Evolutionary conservation across 2,329 filamentous ascomycete genomes (phyloP).

Genomic region (Penicillium sclerotiorum): DNA sequence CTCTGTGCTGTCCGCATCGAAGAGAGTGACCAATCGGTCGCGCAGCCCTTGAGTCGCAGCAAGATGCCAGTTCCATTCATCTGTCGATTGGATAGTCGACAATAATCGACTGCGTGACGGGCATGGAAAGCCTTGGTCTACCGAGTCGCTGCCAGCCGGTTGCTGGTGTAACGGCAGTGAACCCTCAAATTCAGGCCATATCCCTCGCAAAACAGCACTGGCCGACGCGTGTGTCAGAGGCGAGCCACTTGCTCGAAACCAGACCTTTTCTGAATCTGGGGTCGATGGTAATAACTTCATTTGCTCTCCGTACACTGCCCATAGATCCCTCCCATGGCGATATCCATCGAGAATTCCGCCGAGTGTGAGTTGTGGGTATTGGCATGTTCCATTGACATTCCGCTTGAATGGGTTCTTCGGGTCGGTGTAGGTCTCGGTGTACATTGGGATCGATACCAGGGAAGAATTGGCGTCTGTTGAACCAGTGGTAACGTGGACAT

Average conservation of each 20-base stretch:
- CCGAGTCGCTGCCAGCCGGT: conserved; percentile 31
- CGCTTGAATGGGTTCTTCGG: conserved; percentile 33
- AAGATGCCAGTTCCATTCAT: conserved; percentile 35
- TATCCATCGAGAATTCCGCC: conserved; percentile 38
- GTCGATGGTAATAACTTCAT: conserved; percentile 28
- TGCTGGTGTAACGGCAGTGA: conserved; percentile 38
- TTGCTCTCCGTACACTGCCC: conserved; percentile 30
- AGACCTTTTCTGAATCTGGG: conserved; percentile 25
- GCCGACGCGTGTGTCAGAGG: conserved; percentile 36
- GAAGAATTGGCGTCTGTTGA: conserved; percentile 11
- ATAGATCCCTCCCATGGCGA: conserved; percentile 36
- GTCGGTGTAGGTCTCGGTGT: conserved; percentile 36
- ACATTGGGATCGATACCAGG: conserved; percentile 26
- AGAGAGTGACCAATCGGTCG: conserved; percentile 25
- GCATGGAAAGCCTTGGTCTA: conserved; percentile 36
- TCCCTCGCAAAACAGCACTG: conserved; percentile 36
- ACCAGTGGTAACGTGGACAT: conserved; percentile 20
- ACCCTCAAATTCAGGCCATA: conserved; percentile 32
- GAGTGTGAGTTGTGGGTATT: conserved; percentile 40
- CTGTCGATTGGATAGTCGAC: conserved; percentile 26
- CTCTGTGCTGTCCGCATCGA: conserved; percentile 22
- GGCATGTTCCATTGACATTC: conserved; percentile 36
- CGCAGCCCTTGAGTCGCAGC: conserved; percentile 28
- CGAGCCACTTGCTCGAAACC: conserved; percentile 37
- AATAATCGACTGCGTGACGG: conserved; percentile 21